Evolutionary conservation across 1,284 basidiomycete species (phyloP).

Genomic region (Malassezia globosa): DNA sequence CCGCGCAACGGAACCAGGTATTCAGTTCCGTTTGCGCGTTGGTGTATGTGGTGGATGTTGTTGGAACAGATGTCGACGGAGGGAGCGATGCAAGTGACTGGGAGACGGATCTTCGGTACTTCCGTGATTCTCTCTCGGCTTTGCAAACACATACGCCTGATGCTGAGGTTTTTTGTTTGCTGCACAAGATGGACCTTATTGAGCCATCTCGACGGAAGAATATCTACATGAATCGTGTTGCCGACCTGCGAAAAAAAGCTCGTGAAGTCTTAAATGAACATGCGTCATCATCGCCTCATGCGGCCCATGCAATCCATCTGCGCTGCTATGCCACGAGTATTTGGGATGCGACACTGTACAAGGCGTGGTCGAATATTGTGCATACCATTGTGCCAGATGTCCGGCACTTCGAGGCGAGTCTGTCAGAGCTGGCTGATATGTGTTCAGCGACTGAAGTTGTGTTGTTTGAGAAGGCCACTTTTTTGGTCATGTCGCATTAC

Average conservation of each 20-base stretch:
- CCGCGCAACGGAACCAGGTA: constrained; percentile 75
- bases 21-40: constrained; percentile 91
- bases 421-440: constrained; percentile 70
- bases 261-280: constrained; percentile 20
- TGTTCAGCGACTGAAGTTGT: constrained; percentile 86
- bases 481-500: constrained; percentile 67
- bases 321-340: constrained; percentile 80
- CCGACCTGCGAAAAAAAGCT: constrained; percentile 33
- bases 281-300: constrained; percentile 52
- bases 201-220: constrained; percentile 54
- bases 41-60: constrained; percentile 93
- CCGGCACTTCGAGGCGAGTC: constrained; percentile 69
- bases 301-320: constrained; percentile 25
- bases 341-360: constrained; percentile 93
- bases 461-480: constrained; percentile 90
- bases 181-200: constrained; percentile 87
- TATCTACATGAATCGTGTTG: constrained; percentile 54
- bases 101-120: constrained; percentile 48
- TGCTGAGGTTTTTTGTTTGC: constrained; percentile 74
- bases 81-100: constrained; percentile 50
- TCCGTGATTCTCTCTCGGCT: constrained; percentile 36
- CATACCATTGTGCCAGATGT: constrained; percentile 93
- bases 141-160: constrained; percentile 49
- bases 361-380: constrained; percentile 97
- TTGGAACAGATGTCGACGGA: constrained; percentile 31